Conservation (phyloP, 345 rosid genomes). For the Pugionium cornutum region DNA sequence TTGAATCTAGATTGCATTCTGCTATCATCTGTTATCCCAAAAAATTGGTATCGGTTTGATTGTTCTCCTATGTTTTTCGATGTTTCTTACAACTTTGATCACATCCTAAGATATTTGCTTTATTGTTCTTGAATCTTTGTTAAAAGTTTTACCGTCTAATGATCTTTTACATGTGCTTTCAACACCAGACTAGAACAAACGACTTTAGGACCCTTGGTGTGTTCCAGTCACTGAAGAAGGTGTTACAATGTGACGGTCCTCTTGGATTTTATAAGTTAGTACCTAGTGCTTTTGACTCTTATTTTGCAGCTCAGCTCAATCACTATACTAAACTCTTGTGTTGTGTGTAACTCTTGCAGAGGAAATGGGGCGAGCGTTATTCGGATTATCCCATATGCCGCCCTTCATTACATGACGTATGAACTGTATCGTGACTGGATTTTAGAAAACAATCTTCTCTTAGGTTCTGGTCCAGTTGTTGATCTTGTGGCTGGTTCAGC, state of each 20-base stretch:
- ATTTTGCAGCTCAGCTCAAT: conserved; percentile 13
- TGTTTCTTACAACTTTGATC: neutral
- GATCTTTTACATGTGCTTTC: conserved; percentile 5
- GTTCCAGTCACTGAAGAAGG: conserved; percentile 65
- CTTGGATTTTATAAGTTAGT: conserved; percentile 84
- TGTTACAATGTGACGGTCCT: conserved; percentile 79
- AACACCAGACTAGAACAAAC: conserved; percentile 71
- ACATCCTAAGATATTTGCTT: neutral
- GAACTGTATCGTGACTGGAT: conserved; percentile 92
- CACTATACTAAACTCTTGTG: conserved; percentile 25
- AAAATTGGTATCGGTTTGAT: neutral
- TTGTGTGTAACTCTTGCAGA: conserved; percentile 44
- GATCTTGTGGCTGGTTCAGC: conserved; percentile 95
- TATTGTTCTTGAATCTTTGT: neutral
- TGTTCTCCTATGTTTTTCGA: neutral
- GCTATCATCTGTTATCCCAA: neutral
- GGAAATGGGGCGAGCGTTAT: conserved; percentile 97
- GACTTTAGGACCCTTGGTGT: conserved; percentile 83
- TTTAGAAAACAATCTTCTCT: conserved; percentile 59
- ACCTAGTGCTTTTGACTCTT: conserved; percentile 6
- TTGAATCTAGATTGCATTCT: neutral
- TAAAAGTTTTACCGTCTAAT: conserved; percentile 10
- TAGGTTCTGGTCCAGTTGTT: conserved; percentile 84
- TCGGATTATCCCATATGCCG: conserved; percentile 94
- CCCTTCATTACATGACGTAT: conserved; percentile 93